Percentiles rank a stretch among this genome's conserved stretches.
These are phyloP conservation scores for Butyriboletus loyo DNA, from an alignment of 768 basidiomycete species.

Conservation along the genomic window DNA sequence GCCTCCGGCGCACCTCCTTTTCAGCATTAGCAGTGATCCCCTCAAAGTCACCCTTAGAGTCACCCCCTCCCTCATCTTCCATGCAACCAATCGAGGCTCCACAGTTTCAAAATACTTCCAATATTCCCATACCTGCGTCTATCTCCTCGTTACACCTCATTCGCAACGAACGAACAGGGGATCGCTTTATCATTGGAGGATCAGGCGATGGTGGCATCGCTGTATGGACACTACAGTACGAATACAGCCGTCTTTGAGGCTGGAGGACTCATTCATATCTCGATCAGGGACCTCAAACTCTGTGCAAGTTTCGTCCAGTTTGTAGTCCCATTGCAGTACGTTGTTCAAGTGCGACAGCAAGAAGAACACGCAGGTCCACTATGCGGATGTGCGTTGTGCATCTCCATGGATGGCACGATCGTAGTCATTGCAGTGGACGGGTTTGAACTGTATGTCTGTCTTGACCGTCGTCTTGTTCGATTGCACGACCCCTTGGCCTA, in stretches of 20 bases:
- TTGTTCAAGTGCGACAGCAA: slow-evolving; percentile 49
- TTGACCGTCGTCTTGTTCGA: background rate
- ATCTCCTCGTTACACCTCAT: slow-evolving; percentile 48
- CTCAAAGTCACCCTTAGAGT: background rate
- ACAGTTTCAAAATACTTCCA: slow-evolving; percentile 39
- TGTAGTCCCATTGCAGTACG: slow-evolving; percentile 55
- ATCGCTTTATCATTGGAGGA: slow-evolving; percentile 68
- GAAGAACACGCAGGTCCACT: slow-evolving; percentile 54
- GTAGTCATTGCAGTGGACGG: slow-evolving; percentile 73
- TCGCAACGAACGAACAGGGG: slow-evolving; percentile 55
- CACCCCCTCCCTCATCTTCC: slow-evolving; percentile 1
- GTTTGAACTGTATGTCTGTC: slow-evolving; percentile 68
- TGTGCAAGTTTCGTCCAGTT: slow-evolving; percentile 75
- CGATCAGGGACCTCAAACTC: slow-evolving; percentile 55
- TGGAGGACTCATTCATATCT: background rate
- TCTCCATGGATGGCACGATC: slow-evolving; percentile 78
- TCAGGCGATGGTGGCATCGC: slow-evolving; percentile 75
- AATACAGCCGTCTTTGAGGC: background rate
- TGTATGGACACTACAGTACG: slow-evolving; percentile 69
- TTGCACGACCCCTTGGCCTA: slow-evolving; percentile 28
- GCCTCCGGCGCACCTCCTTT: slow-evolving; percentile 45
- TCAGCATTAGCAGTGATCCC: slow-evolving; percentile 29
- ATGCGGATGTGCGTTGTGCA: slow-evolving; percentile 65
- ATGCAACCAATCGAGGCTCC: background rate
- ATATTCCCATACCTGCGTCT: slow-evolving; percentile 45